Conservation (phyloP, 345 rosid genomes). For the Lepidium aucheri region DNA sequence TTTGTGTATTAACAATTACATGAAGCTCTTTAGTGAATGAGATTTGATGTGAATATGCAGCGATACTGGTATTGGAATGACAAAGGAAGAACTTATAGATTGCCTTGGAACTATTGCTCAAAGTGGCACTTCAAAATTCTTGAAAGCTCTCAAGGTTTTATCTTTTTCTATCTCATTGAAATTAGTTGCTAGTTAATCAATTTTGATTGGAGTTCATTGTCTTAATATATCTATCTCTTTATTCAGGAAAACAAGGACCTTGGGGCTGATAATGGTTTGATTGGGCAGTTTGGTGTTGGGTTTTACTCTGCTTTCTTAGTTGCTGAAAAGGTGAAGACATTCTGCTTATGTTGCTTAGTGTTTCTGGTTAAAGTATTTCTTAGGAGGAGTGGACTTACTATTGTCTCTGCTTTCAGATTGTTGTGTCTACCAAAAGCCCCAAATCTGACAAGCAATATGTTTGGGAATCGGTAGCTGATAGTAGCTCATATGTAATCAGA, state of each 20-base stretch:
- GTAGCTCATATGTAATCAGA: constrained; percentile 75
- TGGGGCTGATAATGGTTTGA: constrained; percentile 84
- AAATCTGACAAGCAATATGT: constrained; percentile 90
- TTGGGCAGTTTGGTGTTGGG: constrained; percentile 99
- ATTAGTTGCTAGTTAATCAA: not conserved
- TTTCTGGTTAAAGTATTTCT: not conserved
- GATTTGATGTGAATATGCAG: constrained; percentile 35
- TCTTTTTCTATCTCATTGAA: not conserved
- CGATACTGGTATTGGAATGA: constrained; percentile 99
- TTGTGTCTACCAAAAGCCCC: constrained; percentile 93
- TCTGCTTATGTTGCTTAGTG: not conserved
- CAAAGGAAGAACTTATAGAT: constrained; percentile 85
- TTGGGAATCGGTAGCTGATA: constrained; percentile 90
- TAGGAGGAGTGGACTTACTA: not conserved
- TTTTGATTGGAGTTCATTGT: not conserved
- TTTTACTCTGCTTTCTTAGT: constrained; percentile 98
- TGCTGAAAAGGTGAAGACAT: constrained; percentile 66
- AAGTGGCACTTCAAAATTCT: constrained; percentile 93
- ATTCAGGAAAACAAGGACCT: constrained; percentile 78
- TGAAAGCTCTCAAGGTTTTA: constrained; percentile 82
- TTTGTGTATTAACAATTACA: not conserved
- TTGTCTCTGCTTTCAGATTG: constrained; percentile 46
- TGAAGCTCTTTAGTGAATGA: not conserved
- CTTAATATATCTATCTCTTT: not conserved
- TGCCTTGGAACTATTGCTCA: constrained; percentile 99